Conservation (phyloP, 2,329 filamentous ascomycete genomes). For the Didymella lethalis region DNA sequence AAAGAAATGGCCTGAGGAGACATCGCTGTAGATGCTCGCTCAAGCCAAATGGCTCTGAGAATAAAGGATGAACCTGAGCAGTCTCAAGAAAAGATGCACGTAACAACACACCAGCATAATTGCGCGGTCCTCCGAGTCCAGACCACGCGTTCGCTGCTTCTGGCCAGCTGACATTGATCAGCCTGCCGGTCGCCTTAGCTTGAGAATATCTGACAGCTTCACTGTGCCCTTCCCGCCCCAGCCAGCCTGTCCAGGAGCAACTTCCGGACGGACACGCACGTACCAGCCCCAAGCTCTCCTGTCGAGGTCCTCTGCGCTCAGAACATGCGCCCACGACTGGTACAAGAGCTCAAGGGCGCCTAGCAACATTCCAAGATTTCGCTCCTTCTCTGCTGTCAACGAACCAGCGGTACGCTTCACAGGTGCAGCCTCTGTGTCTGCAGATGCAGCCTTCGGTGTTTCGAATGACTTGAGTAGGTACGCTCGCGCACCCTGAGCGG, state of each 20-base stretch:
- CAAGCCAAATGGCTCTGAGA: neutral
- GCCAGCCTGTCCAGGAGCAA: conserved; percentile 75
- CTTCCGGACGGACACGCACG: conserved; percentile 75
- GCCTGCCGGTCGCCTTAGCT: conserved; percentile 31
- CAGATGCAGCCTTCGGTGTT: conserved; percentile 48
- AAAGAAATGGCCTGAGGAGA: neutral
- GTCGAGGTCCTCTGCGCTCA: conserved; percentile 73
- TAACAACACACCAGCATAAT: neutral
- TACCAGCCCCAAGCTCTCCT: conserved; percentile 84
- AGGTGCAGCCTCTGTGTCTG: conserved; percentile 25
- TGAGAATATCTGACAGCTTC: conserved; percentile 67
- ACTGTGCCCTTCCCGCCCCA: conserved; percentile 84
- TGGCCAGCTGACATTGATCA: neutral
- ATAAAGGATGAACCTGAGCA: neutral
- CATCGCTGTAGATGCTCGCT: neutral
- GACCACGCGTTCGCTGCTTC: neutral
- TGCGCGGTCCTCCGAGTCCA: neutral
- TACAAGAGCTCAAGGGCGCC: conserved; percentile 76
- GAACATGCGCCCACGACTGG: conserved; percentile 73
- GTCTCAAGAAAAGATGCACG: neutral
- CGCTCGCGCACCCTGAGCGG: conserved; percentile 71
- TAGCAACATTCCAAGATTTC: conserved; percentile 73
- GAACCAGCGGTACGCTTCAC: conserved; percentile 59
- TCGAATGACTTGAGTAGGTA: conserved; percentile 69
- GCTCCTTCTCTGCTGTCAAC: conserved; percentile 68